phyloP scores from a whole-genome alignment of 1,284 basidiomycete genomes.

The Bjerkandera adusta region DNA sequence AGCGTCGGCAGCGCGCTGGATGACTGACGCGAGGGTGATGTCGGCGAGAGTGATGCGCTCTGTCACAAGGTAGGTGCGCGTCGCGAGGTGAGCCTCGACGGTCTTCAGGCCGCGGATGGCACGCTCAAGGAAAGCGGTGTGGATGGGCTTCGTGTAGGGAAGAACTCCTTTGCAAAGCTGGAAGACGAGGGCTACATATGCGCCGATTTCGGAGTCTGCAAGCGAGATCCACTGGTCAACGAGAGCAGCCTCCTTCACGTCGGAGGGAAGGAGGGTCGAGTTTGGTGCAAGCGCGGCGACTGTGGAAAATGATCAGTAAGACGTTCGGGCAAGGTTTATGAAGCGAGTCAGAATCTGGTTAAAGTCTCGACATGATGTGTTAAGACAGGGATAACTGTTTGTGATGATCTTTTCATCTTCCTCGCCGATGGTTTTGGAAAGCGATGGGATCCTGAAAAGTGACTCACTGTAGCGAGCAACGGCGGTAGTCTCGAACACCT shows the following conservation, averaged over 20 bases:
- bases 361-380: constrained; percentile 38
- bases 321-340: background rate
- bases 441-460: constrained; percentile 29
- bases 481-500: constrained; percentile 75
- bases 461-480: constrained; percentile 90
- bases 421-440: constrained; percentile 23
- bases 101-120: constrained; percentile 56
- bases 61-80: constrained; percentile 88
- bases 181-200: constrained; percentile 25
- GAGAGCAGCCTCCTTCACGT: constrained; percentile 54
- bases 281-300: constrained; percentile 75
- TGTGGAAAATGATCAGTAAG: constrained; percentile 34
- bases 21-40: constrained; percentile 62
- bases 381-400: constrained; percentile 67
- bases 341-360: constrained; percentile 35
- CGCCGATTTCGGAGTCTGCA: constrained; percentile 54
- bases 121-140: constrained; percentile 50
- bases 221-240: constrained; percentile 71
- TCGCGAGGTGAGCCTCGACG: constrained; percentile 74
- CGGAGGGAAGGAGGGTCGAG: constrained; percentile 58
- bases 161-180: constrained; percentile 42
- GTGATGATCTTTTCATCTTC: constrained; percentile 37
- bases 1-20: constrained; percentile 47
- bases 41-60: constrained; percentile 96
- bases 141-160: constrained; percentile 68